These are phyloP conservation scores for Chromera velia DNA, from an alignment of 73 alveolate genomes.

Conservation along the genomic window DNA sequence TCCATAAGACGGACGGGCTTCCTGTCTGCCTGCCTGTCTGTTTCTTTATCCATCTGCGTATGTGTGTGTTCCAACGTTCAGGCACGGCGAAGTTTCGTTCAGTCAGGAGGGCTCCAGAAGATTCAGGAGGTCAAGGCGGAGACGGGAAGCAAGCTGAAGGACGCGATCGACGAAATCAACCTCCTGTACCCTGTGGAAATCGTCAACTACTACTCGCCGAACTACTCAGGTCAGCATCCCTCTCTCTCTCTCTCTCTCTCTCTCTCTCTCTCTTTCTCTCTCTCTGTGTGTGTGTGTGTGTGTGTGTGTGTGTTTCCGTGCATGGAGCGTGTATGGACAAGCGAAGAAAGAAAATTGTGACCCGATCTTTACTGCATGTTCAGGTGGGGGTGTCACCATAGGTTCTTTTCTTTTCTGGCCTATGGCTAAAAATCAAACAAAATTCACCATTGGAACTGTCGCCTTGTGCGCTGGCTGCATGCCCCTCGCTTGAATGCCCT, in stretches of 20 bases:
- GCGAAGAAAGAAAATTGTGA: too few species aligned
- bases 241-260: neutral
- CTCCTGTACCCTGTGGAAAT: slow-evolving; percentile 83
- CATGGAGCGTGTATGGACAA: too few species aligned
- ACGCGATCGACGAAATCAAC: slow-evolving; percentile 79
- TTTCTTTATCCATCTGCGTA: neutral
- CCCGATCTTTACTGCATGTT: too few species aligned
- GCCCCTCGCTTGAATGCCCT: too few species aligned
- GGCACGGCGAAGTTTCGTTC: slow-evolving; percentile 79
- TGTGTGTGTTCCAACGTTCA: slow-evolving; percentile 58
- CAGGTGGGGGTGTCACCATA: too few species aligned
- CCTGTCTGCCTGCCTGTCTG: neutral
- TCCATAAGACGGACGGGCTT: neutral
- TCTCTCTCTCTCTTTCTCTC: neutral
- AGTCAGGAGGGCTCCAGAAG: slow-evolving; percentile 59
- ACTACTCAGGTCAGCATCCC: neutral
- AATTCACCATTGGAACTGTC: too few species aligned
- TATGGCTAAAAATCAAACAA: too few species aligned
- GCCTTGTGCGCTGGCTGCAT: too few species aligned
- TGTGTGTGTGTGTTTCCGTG: neutral
- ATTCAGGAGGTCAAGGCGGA: slow-evolving; percentile 54
- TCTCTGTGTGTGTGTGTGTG: neutral
- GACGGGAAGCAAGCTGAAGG: slow-evolving; percentile 73
- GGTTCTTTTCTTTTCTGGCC: too few species aligned
- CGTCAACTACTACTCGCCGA: slow-evolving; percentile 23